Conservation (phyloP, 345 rosid species). For the Pistacia integerrima region DNA sequence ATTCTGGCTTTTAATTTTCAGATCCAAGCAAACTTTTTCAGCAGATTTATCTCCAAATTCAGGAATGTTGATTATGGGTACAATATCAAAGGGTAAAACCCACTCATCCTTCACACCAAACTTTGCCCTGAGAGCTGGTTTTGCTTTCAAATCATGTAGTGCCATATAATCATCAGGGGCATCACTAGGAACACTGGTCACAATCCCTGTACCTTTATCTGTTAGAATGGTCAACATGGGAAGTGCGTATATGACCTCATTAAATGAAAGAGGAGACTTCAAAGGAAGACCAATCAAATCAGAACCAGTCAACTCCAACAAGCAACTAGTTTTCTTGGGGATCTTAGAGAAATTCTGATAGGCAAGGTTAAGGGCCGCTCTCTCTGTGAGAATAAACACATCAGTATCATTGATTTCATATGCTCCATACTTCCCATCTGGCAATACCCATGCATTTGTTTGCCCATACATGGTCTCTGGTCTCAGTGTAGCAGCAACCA, state of each 20-base stretch:
- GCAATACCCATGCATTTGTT: slow-evolving; percentile 96
- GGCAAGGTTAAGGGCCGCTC: slow-evolving; percentile 89
- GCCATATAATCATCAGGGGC: slow-evolving; percentile 96
- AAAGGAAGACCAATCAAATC: slow-evolving; percentile 88
- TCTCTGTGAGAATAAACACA: slow-evolving; percentile 67
- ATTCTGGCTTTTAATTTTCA: slow-evolving; percentile 89
- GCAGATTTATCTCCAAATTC: slow-evolving; percentile 90
- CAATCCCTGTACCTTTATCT: slow-evolving; percentile 96
- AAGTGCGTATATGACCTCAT: slow-evolving; percentile 78
- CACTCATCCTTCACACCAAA: slow-evolving; percentile 85
- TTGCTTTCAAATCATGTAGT: slow-evolving; percentile 71
- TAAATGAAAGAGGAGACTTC: slow-evolving; percentile 70
- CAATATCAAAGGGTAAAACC: slow-evolving; percentile 71
- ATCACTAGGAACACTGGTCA: slow-evolving; percentile 96
- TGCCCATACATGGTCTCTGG: slow-evolving; percentile 99
- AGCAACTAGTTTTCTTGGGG: slow-evolving; percentile 74
- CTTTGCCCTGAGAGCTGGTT: slow-evolving; percentile 77
- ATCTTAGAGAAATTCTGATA: slow-evolving; percentile 76
- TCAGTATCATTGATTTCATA: slow-evolving; percentile 82
- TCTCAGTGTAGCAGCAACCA: slow-evolving; percentile 91
- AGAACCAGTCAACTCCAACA: slow-evolving; percentile 78
- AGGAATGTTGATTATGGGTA: slow-evolving; percentile 81
- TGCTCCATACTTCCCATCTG: slow-evolving; percentile 94
- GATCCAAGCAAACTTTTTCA: slow-evolving; percentile 75
- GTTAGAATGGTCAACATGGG: slow-evolving; percentile 92